A percentile compares a stretch with the other conserved stretches of the same genome.
Evolutionary conservation across 305 asterid species (phyloP).

Genomic region (Nicotiana rustica): DNA sequence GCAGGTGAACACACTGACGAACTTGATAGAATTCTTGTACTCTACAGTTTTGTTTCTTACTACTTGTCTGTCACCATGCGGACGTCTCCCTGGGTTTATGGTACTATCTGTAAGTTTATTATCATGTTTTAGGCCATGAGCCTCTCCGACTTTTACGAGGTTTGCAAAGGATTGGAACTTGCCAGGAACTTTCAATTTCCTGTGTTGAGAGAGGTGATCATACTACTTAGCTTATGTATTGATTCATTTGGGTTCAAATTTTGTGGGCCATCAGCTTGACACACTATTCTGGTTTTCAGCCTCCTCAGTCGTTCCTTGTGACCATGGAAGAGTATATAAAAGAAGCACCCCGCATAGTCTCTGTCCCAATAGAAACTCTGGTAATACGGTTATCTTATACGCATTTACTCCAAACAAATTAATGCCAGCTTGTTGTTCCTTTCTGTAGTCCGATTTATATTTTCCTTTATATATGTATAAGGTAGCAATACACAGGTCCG

Average conservation of each 20-base stretch:
- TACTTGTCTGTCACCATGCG: not conserved
- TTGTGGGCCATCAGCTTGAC: constrained; percentile 29
- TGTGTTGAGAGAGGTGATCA: constrained; percentile 81
- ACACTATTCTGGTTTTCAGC: constrained; percentile 44
- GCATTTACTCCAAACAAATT: not conserved
- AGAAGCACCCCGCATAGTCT: constrained; percentile 62
- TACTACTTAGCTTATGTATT: constrained; percentile 7
- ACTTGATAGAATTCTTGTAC: not conserved
- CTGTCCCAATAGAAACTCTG: constrained; percentile 64
- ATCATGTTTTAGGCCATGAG: constrained; percentile 67
- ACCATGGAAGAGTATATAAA: constrained; percentile 67
- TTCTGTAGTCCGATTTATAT: not conserved
- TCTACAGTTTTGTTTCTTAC: not conserved
- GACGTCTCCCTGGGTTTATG: not conserved
- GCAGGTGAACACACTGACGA: constrained; percentile 62
- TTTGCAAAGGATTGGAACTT: constrained; percentile 94
- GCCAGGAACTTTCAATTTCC: constrained; percentile 99
- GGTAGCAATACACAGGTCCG: not conserved
- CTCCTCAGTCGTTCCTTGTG: constrained; percentile 64
- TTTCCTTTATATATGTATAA: not conserved
- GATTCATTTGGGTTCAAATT: not conserved
- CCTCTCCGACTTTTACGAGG: constrained; percentile 95
- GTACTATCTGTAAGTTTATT: constrained; percentile 1
- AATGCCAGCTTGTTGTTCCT: not conserved
- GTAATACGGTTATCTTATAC: constrained; percentile 54